Percentiles rank a stretch among this genome's conserved stretches.
Evolutionary conservation across 2,329 filamentous ascomycete genomes (phyloP).

Genomic region (Scedosporium apiospermum): DNA sequence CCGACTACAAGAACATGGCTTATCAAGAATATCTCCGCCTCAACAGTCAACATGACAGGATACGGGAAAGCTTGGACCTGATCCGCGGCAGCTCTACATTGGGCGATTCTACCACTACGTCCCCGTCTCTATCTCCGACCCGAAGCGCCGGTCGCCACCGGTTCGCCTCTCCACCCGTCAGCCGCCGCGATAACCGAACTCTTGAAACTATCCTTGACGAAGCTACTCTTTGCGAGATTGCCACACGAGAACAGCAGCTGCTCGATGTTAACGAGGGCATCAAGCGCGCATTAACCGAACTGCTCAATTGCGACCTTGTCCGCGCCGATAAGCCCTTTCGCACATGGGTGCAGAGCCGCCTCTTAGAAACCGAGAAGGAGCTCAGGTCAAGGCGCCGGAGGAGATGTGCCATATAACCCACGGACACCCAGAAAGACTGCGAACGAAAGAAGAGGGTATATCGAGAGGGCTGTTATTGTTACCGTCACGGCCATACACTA

Average conservation of each 20-base stretch:
- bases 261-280: constrained; percentile 50
- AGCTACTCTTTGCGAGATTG: constrained; percentile 37
- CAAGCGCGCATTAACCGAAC: constrained; percentile 51
- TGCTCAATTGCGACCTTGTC: constrained; percentile 50
- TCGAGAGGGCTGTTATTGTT: not conserved
- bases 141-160: constrained; percentile 40
- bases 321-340: constrained; percentile 41
- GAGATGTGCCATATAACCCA: constrained; percentile 24
- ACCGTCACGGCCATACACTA: not conserved
- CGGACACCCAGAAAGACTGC: not conserved
- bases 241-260: constrained; percentile 41
- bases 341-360: constrained; percentile 47
- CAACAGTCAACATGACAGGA: constrained; percentile 43
- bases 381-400: constrained; percentile 42
- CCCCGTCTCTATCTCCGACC: constrained; percentile 52
- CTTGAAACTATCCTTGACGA: constrained; percentile 37
- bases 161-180: constrained; percentile 4
- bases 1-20: constrained; percentile 30
- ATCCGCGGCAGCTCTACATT: constrained; percentile 29
- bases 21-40: constrained; percentile 46
- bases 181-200: constrained; percentile 1
- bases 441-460: not conserved
- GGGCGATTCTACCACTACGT: constrained; percentile 25
- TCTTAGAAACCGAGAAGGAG: constrained; percentile 53
- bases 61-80: constrained; percentile 40